A percentile compares a stretch with the other conserved stretches of the same genome.
phyloP scores from a whole-genome alignment of 2,329 filamentous ascomycete genomes.

The Penicillium brevicompactum region DNA sequence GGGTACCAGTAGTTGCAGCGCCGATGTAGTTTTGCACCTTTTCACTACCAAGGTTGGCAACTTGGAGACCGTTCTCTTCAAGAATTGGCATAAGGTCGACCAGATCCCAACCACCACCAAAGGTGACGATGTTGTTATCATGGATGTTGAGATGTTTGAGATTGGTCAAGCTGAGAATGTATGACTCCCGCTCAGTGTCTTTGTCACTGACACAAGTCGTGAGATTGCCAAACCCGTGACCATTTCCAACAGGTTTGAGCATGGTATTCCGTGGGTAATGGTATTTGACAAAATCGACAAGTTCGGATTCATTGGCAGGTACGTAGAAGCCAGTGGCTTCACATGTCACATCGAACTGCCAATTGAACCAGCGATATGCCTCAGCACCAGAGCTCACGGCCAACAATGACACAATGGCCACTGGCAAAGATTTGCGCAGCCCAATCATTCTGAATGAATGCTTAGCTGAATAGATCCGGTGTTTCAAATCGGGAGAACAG shows the following conservation, averaged over 20 bases:
- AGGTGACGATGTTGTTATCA: conserved; percentile 20
- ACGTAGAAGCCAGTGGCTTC: conserved; percentile 16
- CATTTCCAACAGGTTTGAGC: conserved; percentile 23
- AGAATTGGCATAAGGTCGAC: conserved; percentile 18
- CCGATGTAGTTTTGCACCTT: conserved; percentile 24
- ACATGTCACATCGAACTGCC: conserved; percentile 22
- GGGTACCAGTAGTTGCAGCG: conserved; percentile 21
- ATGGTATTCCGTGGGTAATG: conserved; percentile 13
- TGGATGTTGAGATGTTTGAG: conserved; percentile 16
- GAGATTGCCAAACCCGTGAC: conserved; percentile 23
- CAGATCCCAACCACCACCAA: conserved; percentile 26
- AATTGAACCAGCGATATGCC: conserved; percentile 21
- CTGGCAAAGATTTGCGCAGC: background rate
- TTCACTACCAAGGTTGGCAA: conserved; percentile 19
- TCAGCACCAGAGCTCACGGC: conserved; percentile 7
- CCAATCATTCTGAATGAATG: background rate
- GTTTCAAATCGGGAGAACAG: background rate
- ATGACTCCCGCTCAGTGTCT: conserved; percentile 15
- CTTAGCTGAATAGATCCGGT: background rate
- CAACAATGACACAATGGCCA: background rate
- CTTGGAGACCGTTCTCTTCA: conserved; percentile 15
- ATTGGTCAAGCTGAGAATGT: conserved; percentile 19
- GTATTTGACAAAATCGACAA: conserved; percentile 13
- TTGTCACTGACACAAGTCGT: conserved; percentile 17
- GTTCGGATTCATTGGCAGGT: conserved; percentile 13